Evolutionary conservation across 2,329 filamentous ascomycete species (phyloP), one percentile per base, ranked within the genome.

Genomic region (Colletotrichum lupini): DNA sequence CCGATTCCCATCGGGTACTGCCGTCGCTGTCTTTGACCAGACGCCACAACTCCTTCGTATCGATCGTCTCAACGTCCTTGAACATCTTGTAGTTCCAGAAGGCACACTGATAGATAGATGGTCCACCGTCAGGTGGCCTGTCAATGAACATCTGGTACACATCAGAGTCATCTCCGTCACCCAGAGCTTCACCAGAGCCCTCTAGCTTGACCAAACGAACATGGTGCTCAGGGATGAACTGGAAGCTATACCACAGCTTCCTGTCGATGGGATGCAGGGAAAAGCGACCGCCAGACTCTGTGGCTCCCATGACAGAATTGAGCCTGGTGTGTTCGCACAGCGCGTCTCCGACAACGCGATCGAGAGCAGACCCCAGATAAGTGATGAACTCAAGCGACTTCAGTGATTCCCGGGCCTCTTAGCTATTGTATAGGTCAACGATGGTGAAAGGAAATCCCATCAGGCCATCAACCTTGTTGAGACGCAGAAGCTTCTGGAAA

Each of bases 61-160:
- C 56, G 26, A 58, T 58, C 5, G 56, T 28, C 11, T 58, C 56
- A 30, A 58, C 14, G 22, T 30, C 26, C 24, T 58, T 28, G 28
- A 58, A 58, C 56, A 58, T 58, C 3, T 30, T 58, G 56, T 58
- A 58, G 56, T 58, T 58, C 56, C 56, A 58, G 28, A 58, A 58
- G 8, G 56, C 56, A 30, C 56, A 58, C 19, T 58, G 56, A 35
- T 58, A 22, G 56, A 58, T 35, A 6, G 56, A 58, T 8, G 56
- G 56, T 5, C 30, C 30, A 30, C 28, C 28, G 19, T 58, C 56
- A 26, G 56, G 56, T 26, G 56, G 56, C 19, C 56, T 58, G 28
- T 58, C 56, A 28, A 30, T 58, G 26, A 58, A 58, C 22, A 30
- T 30, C 28, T 58, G 56, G 6, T 58, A 58, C 12, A 58, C 56